Conservation (phyloP, 495 filamentous ascomycete genomes). For the Penicillium paradoxum region DNA sequence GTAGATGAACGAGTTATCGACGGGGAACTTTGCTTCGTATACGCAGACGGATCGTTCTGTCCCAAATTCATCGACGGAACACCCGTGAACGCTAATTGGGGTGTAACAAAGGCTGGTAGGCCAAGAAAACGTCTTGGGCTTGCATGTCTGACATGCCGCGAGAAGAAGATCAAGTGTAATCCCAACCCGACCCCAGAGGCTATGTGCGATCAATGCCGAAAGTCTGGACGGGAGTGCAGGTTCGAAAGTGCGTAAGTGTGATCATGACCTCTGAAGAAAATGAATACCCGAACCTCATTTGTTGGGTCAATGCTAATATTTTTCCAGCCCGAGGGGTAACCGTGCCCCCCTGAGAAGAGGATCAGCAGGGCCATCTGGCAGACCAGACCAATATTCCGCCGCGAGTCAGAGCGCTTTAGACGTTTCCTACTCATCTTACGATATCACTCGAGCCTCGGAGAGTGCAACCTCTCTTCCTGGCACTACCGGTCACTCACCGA, state of each 20-base stretch:
- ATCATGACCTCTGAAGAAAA: not conserved
- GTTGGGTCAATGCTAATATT: constrained; percentile 7
- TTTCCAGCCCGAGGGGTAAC: constrained; percentile 35
- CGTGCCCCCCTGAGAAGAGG: constrained; percentile 30
- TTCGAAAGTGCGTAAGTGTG: constrained; percentile 80
- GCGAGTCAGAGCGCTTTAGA: constrained; percentile 24
- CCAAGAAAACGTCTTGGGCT: constrained; percentile 84
- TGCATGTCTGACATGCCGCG: constrained; percentile 83
- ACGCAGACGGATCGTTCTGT: constrained; percentile 80
- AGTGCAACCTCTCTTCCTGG: constrained; percentile 35
- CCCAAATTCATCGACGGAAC: constrained; percentile 82
- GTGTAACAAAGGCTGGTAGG: constrained; percentile 87
- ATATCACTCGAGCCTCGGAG: constrained; percentile 31
- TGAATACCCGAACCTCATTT: not conserved
- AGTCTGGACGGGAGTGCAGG: constrained; percentile 77
- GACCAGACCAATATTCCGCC: constrained; percentile 19
- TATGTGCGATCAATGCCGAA: constrained; percentile 85
- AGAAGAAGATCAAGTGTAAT: constrained; percentile 97
- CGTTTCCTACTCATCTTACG: constrained; percentile 30
- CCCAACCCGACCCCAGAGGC: constrained; percentile 59
- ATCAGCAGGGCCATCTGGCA: constrained; percentile 14
- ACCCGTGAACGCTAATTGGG: constrained; percentile 85
- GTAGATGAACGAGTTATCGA: constrained; percentile 53
- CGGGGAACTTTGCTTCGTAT: constrained; percentile 79
- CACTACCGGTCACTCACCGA: constrained; percentile 33